phyloP scores from a whole-genome alignment of 305 asterid species.

The Fraxinus albicans region DNA sequence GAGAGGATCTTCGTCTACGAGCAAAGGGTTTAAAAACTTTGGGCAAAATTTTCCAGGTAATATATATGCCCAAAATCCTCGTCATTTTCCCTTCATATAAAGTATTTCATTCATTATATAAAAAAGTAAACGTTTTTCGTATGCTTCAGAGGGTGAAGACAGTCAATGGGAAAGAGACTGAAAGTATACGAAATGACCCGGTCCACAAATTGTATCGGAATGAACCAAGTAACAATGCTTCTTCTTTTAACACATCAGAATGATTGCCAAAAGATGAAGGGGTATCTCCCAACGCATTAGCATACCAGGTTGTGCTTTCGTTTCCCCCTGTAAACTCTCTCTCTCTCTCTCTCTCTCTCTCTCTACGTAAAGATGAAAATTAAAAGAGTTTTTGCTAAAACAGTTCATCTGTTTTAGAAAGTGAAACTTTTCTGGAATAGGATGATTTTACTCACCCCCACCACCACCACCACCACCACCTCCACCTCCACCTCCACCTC shows the following conservation, averaged over 20 bases:
- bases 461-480: background rate
- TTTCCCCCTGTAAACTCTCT: background rate
- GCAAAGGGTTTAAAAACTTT: conserved; percentile 95
- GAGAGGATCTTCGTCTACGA: conserved; percentile 85
- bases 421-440: background rate
- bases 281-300: conserved; percentile 26
- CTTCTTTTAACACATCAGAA: conserved; percentile 42
- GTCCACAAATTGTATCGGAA: conserved; percentile 50
- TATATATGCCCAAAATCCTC: conserved; percentile 4
- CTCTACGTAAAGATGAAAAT: background rate
- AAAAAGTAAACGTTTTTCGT: background rate
- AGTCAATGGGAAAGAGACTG: conserved; percentile 50
- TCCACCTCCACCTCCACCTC: no score
- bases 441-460: background rate
- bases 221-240: conserved; percentile 40
- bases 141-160: conserved; percentile 70
- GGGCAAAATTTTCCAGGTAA: conserved; percentile 81
- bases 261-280: conserved; percentile 50
- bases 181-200: conserved; percentile 33
- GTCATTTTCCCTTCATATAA: background rate
- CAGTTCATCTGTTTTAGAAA: background rate
- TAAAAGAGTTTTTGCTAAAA: background rate
- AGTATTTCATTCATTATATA: conserved; percentile 2
- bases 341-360: background rate
- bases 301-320: conserved; percentile 50